Base-by-base conservation (phyloP, 129 eudicot species). In the Escallonia herrerae region DNA sequence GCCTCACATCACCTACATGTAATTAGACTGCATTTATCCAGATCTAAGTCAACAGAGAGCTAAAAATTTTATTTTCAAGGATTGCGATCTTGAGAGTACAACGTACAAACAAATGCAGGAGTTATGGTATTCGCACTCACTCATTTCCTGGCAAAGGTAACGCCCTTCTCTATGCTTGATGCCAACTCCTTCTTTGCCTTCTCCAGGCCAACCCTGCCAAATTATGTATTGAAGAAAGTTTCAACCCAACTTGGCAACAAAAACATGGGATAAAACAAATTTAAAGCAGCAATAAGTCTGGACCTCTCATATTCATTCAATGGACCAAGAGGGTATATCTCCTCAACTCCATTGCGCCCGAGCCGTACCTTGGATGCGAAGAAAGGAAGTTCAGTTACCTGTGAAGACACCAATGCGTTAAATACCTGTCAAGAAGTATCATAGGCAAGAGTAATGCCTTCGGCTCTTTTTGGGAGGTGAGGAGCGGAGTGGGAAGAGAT, bases 381-480 rank as follows among this genome's bases (percentile, higher is more conserved):
- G 80, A 86, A 89, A 7, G 99, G 99, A 56, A 94, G 86, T 75
- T 94, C 99, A 5, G 99, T 89, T 47, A 89, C 96, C 95, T 93
- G 80, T 49, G 67, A 68, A 43, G 65, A 59, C 39, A 63, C 15
- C 47, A 58, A 8, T n/a, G 5, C 48, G 38, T 33, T 6, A 72
- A 22, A 22, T 22, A 22, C 33, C 33, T 22, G 33, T 22, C 33
- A 22, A 22, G n/a, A 22, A 22, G 33, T 22, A 22, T 22, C 33
- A 22, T 22, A 22, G 33, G 33, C 33, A 22, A 22, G 33, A 22
- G 33, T 22, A 22, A 22, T 22, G 33, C 33, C 33, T 0, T 22
- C 33, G 33, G 33, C 33, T 22, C 33, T 22, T 22, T 22, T 22
- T 22, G 33, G 33, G 33, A 22, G 1, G 33, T 22, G 33, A 1